These are phyloP conservation scores for Acer saccharum DNA, from an alignment of 345 rosid species.

Conservation along the genomic window DNA sequence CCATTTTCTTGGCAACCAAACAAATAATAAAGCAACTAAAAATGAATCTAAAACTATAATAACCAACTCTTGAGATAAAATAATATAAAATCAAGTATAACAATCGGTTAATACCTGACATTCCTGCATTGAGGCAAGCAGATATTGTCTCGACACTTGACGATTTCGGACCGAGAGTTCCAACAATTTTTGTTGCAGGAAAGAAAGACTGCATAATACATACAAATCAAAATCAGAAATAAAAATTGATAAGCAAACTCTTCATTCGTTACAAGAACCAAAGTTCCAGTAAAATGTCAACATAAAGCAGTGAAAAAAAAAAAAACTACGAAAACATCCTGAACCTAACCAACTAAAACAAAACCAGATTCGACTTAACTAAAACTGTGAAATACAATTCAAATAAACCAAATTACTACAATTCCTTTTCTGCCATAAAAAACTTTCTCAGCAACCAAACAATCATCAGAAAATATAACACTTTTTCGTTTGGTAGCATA, in stretches of 20 bases:
- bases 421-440: neutral
- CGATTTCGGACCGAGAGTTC: slow-evolving; percentile 69
- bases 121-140: slow-evolving; percentile 63
- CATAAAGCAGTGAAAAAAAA: neutral
- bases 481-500: neutral
- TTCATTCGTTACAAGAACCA: neutral
- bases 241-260: neutral
- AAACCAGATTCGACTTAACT: neutral
- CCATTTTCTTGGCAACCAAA: neutral
- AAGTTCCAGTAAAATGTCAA: neutral
- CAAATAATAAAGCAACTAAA: neutral
- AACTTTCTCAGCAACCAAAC: slow-evolving; percentile 8
- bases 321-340: neutral
- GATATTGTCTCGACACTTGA: slow-evolving; percentile 51
- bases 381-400: neutral
- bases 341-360: neutral
- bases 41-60: neutral
- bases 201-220: slow-evolving; percentile 50
- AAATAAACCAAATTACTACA: neutral
- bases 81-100: neutral
- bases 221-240: slow-evolving; percentile 9
- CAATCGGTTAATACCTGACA: slow-evolving; percentile 53
- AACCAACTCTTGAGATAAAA: neutral
- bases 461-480: neutral
- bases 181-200: slow-evolving; percentile 74